phyloP scores from a whole-genome alignment of 2,329 filamentous ascomycete species.

The Botrytis galanthina region DNA sequence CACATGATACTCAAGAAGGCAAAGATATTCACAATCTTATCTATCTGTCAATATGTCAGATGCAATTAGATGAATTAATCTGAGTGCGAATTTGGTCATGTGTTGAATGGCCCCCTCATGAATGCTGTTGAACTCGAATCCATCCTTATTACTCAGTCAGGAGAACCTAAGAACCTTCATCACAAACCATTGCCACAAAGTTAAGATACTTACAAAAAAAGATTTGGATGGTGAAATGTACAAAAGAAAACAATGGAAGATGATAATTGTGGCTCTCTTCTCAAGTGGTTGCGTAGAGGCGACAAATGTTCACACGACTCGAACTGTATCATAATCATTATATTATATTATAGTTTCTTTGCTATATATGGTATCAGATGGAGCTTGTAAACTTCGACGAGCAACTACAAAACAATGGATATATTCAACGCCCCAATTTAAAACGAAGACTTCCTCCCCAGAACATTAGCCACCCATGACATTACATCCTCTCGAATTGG shows the following conservation, averaged over 20 bases:
- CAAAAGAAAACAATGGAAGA: too few relatives aligned
- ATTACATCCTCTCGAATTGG: neutral
- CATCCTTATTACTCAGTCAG: neutral
- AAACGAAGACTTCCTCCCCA: neutral
- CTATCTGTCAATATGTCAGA: neutral
- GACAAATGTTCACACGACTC: neutral
- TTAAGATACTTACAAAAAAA: neutral
- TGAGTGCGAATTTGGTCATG: neutral
- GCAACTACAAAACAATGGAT: constrained; percentile 15
- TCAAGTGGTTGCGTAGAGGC: neutral
- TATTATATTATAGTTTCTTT: neutral
- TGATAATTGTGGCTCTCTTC: neutral
- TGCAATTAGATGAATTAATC: neutral
- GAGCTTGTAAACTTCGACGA: neutral
- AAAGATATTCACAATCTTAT: neutral
- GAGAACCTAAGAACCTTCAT: neutral
- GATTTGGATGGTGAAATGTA: too few relatives aligned
- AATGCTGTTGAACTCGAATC: neutral
- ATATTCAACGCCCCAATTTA: constrained; percentile 11
- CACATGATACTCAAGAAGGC: neutral
- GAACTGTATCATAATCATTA: neutral
- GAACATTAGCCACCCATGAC: neutral
- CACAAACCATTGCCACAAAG: neutral
- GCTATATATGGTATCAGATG: constrained; percentile 6
- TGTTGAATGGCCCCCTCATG: neutral